Conservation (phyloP, 148 eudicot species). For the Diospyros lotus region DNA sequence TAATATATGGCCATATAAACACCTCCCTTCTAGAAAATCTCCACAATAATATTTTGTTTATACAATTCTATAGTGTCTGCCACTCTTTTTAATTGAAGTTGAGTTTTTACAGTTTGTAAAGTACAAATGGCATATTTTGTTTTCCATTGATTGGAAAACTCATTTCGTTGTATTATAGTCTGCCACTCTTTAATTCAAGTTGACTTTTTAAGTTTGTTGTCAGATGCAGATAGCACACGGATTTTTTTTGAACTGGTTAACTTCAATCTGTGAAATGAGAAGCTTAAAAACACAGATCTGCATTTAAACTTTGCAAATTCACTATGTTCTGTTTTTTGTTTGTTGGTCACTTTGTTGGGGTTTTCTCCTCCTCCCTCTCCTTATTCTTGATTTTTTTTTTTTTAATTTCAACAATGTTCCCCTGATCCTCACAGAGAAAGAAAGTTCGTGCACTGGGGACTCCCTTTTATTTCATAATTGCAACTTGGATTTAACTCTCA, state of each 20-base stretch:
- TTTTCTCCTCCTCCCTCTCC: background rate
- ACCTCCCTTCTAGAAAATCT: background rate
- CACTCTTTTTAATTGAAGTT: no score
- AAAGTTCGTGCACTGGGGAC: no score
- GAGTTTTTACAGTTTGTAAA: no score
- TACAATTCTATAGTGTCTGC: background rate
- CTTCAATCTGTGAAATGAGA: background rate
- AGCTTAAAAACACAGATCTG: background rate
- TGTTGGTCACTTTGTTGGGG: no score
- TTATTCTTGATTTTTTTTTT: background rate
- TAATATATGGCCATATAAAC: background rate
- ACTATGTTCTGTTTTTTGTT: no score
- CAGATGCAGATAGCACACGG: background rate
- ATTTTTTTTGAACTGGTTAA: background rate
- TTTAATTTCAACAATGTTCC: no score
- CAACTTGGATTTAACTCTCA: slow-evolving; percentile 8
- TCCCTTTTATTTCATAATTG: background rate
- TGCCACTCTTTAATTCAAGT: background rate
- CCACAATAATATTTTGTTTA: background rate
- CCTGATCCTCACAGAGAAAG: no score
- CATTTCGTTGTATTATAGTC: no score
- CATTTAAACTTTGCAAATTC: background rate
- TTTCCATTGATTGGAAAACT: no score
- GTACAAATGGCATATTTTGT: no score
- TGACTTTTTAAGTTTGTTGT: background rate